phyloP scores from a whole-genome alignment of 495 filamentous ascomycete species.

The Eremomyces bilateralis region DNA sequence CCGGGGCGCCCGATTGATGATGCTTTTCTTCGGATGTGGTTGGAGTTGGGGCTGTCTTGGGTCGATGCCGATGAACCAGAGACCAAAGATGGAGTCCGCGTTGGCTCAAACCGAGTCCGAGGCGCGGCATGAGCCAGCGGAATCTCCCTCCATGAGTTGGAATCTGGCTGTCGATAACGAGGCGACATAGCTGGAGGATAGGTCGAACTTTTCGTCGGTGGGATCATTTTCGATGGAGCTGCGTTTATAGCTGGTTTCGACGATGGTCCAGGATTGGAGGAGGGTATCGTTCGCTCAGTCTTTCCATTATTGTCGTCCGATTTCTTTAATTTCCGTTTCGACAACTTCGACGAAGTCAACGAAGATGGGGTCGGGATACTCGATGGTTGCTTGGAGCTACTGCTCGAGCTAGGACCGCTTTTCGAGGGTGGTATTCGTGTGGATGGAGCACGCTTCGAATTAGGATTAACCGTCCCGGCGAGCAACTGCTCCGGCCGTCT shows the following conservation, averaged over 20 bases:
- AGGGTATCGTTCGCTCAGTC: too few species aligned
- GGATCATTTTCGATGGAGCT: not conserved
- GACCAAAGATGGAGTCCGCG: slow-evolving; percentile 18
- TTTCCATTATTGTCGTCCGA: too few species aligned
- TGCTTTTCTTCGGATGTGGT: slow-evolving; percentile 15
- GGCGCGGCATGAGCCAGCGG: slow-evolving; percentile 9
- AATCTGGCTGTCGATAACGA: slow-evolving; percentile 1
- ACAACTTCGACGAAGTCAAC: not conserved
- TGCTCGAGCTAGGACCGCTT: not conserved
- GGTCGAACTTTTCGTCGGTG: not conserved
- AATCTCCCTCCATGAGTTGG: slow-evolving; percentile 4
- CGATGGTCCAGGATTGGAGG: too few species aligned
- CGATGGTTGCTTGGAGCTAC: not conserved
- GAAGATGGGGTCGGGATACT: not conserved
- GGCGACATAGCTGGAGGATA: not conserved
- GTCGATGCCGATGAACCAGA: slow-evolving; percentile 21
- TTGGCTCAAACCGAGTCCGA: slow-evolving; percentile 10
- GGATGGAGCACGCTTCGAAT: slow-evolving; percentile 4
- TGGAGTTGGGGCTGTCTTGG: slow-evolving; percentile 17
- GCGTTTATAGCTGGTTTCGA: not conserved
- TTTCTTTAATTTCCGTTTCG: not conserved
- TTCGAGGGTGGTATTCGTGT: slow-evolving; percentile 7
- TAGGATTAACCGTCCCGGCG: slow-evolving; percentile 5
- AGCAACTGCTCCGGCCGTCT: slow-evolving; percentile 8
- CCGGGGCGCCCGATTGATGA: slow-evolving; percentile 13